Evolutionary conservation across 768 basidiomycete species (phyloP).

Genomic region (Paxillus rubicundulus): DNA sequence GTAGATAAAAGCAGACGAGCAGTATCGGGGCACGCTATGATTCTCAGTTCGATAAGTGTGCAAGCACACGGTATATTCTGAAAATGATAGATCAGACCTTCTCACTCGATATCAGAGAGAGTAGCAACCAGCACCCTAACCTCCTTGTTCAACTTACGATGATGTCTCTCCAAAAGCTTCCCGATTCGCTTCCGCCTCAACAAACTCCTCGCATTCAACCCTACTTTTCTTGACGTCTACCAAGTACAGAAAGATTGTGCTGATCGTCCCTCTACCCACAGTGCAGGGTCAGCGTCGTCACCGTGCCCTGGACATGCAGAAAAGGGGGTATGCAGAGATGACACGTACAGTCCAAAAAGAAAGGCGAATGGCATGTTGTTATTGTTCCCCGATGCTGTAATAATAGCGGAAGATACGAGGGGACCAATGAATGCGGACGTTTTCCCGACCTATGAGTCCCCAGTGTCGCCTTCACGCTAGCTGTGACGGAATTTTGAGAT

Average conservation of each 20-base stretch:
- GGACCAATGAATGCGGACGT: conserved; percentile 78
- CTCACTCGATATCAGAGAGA: too few relatives aligned
- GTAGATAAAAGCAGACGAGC: too few relatives aligned
- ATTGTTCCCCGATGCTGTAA: conserved; percentile 63
- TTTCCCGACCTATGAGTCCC: conserved; percentile 53
- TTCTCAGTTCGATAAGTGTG: too few relatives aligned
- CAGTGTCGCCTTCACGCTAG: not conserved
- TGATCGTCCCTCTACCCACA: conserved; percentile 17
- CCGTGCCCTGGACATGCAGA: not conserved
- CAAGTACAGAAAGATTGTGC: conserved; percentile 55
- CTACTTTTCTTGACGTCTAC: conserved; percentile 66
- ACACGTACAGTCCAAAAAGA: conserved; percentile 61
- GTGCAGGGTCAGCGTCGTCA: not conserved
- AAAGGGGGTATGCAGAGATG: not conserved
- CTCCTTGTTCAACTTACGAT: not conserved
- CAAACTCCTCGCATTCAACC: conserved; percentile 59
- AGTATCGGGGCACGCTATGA: too few relatives aligned
- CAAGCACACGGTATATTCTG: too few relatives aligned
- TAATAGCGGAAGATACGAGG: conserved; percentile 72
- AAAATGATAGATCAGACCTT: too few relatives aligned
- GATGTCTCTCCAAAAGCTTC: conserved; percentile 32
- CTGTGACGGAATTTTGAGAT: not conserved
- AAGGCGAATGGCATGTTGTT: conserved; percentile 77
- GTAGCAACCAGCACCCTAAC: too few relatives aligned
- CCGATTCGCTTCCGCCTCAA: conserved; percentile 49